Base-by-base conservation (phyloP, 2,329 filamentous ascomycete species). In the Simplicillium aogashimaense region DNA sequence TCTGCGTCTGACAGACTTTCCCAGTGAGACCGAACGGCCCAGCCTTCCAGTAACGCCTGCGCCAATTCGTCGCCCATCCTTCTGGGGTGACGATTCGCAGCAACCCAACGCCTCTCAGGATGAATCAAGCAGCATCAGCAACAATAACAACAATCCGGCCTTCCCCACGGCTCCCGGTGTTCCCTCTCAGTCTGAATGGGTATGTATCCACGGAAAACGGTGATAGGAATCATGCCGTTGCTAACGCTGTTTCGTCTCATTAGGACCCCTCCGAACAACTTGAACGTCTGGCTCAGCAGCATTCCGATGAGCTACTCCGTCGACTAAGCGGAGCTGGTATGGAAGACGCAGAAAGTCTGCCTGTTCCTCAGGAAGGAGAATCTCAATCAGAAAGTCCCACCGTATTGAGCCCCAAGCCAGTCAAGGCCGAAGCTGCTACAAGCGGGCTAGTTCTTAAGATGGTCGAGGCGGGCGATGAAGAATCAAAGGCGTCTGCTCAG, bases 41-140 rank as follows among this genome's bases (percentile, higher is more conserved):
- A 94, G 86, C 58, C 70, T 95, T 43, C 88, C 90, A 5, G 89
- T 95, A 29, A 95, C 89, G 9, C 89, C 89, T 2, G 87, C 87
- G 12, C 87, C 88, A 16, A 73, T 90, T 51, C 74, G 76, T 46
- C 72, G 83, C 50, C 68, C 74, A 29, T 80, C 66, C 38, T 84
- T 83, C 58, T 86, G 80, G 81, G 78, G 74, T 38, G 58, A 59
- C 48, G 64, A 63, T 45, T 59, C 58, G 35, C 51, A 57, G 36
- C 60, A 60, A 25, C 20, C 20, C n/a, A n/a, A n/a, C n/a, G n/a
- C n/a, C 9, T 25, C 20, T 25, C 20, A 25, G 20, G 20, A 25
- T 9, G 20, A 25, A 25, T 25, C 20, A 5, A 9, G 6, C 20
- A 25, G 20, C 40, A 50, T 58, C 41, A 59, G 55, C 47, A 66